Evolutionary conservation across 345 rosid genomes (phyloP), one percentile per base, ranked within the genome.

Genomic region (Chamaenerion angustifolium): DNA sequence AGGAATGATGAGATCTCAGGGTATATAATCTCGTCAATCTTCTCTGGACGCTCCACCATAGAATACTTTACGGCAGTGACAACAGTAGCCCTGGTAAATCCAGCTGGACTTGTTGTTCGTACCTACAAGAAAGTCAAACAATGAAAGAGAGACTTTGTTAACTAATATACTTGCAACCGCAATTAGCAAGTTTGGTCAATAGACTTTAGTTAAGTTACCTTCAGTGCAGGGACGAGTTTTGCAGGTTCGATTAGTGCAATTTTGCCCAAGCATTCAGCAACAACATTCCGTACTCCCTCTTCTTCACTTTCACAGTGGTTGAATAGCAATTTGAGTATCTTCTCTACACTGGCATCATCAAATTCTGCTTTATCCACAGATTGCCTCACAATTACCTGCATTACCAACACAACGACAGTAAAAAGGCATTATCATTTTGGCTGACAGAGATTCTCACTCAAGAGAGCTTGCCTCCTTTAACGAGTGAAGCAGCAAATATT

Each of bases 241-340:
- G 61, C 66, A 41, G 99, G 99, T 66, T 93, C 92, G 46, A 93
- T 85, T 43, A 93, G 76, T 31, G 99, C 94, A 73, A 93, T 76
- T 78, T 93, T 88, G 44, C 99, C 95, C 62, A 93, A 73, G 68
- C 99, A 93, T 65, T 93, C 99, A 12, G 99, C 99, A 58, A 93
- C 99, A 48, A 93, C 99, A 73, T 88, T 88, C 18, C 99, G 77
- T 11, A 93, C 99, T 46, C 95, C 99, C 63, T 93, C 99, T 76
- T 88, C 99, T 59, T 88, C 99, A 54, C 99, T 93, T 71, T 93
- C 99, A 66, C 99, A 82, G 68, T 93, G 85, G 71, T 85, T 93
- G 69, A 93, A 93, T 43, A 93, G 72, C 56, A 93, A 60, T 40
- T 77, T 83, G 41, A 88, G 95, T 57, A 93, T 88, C 56, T 73